Percentiles rank a stretch among this genome's conserved stretches.
These are phyloP conservation scores for Cylindrotheca closterium DNA, from an alignment of 108 stramenopile genomes.

Conservation along the genomic window DNA sequence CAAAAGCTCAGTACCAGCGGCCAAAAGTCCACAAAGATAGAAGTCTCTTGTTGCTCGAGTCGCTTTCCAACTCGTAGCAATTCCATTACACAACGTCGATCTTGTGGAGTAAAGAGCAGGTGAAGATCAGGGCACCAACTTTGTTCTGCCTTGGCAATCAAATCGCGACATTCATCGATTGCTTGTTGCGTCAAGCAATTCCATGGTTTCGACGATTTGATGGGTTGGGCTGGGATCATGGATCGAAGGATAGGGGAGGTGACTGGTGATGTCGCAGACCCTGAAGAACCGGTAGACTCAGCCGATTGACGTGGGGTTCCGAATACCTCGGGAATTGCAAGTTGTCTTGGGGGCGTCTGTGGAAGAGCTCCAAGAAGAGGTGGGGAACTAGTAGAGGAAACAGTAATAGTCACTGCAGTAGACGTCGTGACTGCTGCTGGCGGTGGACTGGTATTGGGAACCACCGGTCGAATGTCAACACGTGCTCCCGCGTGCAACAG, in stretches of 20 bases:
- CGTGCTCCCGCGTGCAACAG: conserved; percentile 74
- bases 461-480: conserved; percentile 49
- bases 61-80: conserved; percentile 78
- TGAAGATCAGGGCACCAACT: conserved; percentile 80
- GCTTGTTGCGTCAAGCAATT: conserved; percentile 82
- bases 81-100: conserved; percentile 71
- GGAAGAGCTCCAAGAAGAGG: conserved; percentile 24
- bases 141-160: conserved; percentile 74
- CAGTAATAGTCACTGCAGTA: background rate
- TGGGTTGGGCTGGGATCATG: conserved; percentile 79
- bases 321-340: conserved; percentile 18
- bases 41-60: conserved; percentile 69
- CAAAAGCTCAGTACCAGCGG: conserved; percentile 75
- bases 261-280: conserved; percentile 46
- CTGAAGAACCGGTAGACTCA: conserved; percentile 4
- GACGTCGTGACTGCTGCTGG: conserved; percentile 5
- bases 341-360: conserved; percentile 12
- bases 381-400: background rate
- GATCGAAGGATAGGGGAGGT: conserved; percentile 77
- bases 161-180: conserved; percentile 71
- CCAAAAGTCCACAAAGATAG: conserved; percentile 79
- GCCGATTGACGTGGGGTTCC: conserved; percentile 19
- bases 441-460: background rate
- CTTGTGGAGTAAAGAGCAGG: conserved; percentile 71
- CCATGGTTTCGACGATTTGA: conserved; percentile 85